phyloP scores from a whole-genome alignment of 2,329 filamentous ascomycete genomes.

The Phyllosticta citrichinensis region DNA sequence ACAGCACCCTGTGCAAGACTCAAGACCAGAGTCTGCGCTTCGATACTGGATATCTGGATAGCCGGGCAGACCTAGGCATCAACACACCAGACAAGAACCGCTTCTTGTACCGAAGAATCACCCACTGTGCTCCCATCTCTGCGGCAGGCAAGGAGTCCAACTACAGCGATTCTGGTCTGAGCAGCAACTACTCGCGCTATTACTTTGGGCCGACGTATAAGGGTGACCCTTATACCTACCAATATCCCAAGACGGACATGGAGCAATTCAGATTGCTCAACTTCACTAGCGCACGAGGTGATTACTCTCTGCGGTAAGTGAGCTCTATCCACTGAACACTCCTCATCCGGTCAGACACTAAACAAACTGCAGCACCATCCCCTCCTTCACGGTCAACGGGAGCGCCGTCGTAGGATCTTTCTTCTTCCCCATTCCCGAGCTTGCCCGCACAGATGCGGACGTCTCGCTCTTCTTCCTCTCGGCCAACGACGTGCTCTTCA shows the following conservation, averaged over 20 bases:
- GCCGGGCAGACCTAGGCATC: constrained; percentile 16
- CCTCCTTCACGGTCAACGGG: neutral
- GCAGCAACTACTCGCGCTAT: neutral
- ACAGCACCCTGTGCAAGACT: constrained; percentile 8
- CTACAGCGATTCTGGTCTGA: neutral
- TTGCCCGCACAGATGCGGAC: constrained; percentile 23
- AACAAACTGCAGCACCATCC: neutral
- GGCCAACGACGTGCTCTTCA: constrained; percentile 19
- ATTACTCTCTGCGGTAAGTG: neutral
- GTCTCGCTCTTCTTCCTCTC: constrained; percentile 23
- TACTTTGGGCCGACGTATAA: constrained; percentile 2
- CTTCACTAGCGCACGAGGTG: neutral
- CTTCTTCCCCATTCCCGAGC: constrained; percentile 18
- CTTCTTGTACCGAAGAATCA: constrained; percentile 2
- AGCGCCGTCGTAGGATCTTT: neutral
- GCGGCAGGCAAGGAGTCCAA: neutral
- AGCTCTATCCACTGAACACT: neutral
- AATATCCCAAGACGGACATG: neutral
- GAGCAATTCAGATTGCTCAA: neutral
- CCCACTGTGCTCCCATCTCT: constrained; percentile 11
- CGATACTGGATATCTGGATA: constrained; percentile 16
- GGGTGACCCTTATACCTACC: neutral
- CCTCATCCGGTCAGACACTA: neutral
- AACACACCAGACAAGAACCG: constrained; percentile 13
- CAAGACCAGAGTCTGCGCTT: constrained; percentile 11